Base-by-base conservation (phyloP, 2,329 filamentous ascomycete species). In the Ophiostoma quercus region DNA sequence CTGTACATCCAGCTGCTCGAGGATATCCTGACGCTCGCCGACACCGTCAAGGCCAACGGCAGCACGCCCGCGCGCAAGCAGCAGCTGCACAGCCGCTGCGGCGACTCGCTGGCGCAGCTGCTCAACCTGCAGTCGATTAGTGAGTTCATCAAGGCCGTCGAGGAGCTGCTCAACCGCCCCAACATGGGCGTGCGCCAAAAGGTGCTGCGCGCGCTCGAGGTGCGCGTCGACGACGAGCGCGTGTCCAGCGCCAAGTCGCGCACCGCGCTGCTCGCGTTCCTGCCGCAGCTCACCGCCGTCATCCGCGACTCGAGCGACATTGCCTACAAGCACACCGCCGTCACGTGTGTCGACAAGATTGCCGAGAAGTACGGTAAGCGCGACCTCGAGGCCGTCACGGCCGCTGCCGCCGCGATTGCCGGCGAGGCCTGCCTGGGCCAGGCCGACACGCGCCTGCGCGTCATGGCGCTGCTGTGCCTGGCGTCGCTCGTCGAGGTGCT, bases 281-380 rank as follows among this genome's bases (percentile, higher is more conserved):
- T 97, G 73, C 89, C 92, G 12, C 90, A 90, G 74, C 84, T 97
- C 72, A 92, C 91, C 22, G 84, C 85, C 25, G 91, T 96, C 65
- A 87, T 99, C 71, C 84, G 89, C 69, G 86, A 90, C 67, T 90
- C 91, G 7, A 82, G 85, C 41, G 89, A 95, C 74, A 85, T 90
- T 68, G 84, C 88, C 37, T 90, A 95, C 78, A 93, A 94, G 79
- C 90, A 93, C 75, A 92, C 92, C 12, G 92, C 94, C 0, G 89
- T 99, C 72, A 88, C 89, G 47, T 98, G 94, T 75, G 90, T 98
- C 63, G 94, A 97, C 80, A 92, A 92, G 78, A 96, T 99, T 73
- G 87, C 92, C 2, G 94, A 97, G 79, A 94, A 94, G 78, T 98
- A 97, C 77, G 96, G 95, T 74, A 96, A 95, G 82, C 96, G 94